Conservation (phyloP, 768 basidiomycete species). For the Lentinula detonsa region DNA sequence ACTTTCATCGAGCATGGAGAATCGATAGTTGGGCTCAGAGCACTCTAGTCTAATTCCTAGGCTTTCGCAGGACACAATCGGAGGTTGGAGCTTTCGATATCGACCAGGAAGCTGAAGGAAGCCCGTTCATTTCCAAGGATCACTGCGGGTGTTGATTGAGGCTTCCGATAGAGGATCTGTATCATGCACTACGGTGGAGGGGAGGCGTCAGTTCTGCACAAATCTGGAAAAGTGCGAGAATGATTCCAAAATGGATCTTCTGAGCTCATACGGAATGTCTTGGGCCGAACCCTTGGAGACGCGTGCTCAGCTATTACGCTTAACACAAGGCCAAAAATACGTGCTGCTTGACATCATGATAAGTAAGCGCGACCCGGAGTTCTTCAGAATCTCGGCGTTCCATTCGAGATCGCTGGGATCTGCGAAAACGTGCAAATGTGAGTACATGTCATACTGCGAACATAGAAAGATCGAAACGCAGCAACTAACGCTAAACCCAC, state of each 20-base stretch:
- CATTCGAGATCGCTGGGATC: background rate
- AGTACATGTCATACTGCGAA: background rate
- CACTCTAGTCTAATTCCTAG: background rate
- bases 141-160: background rate
- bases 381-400: background rate
- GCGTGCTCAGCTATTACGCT: background rate
- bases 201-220: background rate
- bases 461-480: background rate
- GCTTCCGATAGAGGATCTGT: background rate
- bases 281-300: background rate
- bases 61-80: background rate
- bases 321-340: background rate
- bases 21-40: background rate
- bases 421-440: background rate
- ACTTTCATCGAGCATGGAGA: background rate
- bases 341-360: background rate
- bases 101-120: background rate
- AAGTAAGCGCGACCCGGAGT: background rate
- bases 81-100: background rate
- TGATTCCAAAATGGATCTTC: background rate
- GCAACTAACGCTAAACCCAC: no score
- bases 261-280: background rate
- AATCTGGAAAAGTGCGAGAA: background rate
- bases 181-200: background rate
- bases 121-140: background rate